Evolutionary conservation across 176 grass and related monocot species (phyloP), one percentile per base, ranked within the genome.

Genomic region (Echinochloa phyllopogon): DNA sequence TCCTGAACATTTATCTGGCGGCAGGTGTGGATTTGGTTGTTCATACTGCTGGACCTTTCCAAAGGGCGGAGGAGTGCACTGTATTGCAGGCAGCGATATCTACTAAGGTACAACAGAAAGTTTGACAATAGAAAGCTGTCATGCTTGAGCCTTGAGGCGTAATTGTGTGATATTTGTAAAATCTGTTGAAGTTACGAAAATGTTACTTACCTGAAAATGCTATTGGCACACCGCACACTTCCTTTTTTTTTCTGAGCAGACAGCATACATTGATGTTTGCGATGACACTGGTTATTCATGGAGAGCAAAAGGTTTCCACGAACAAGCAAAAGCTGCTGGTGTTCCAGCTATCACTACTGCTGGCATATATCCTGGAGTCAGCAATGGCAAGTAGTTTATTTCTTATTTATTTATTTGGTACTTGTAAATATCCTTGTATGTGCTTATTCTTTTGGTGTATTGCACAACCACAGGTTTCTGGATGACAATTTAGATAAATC

Each of bases 281-380:
- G 95, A 95, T 90, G 93, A 93, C 57, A 93, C 41, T 16, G 87
- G 90, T 20, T 98, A 98, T 74, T 76, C 93, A 3, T 88, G 65
- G 79, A 93, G 85, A 92, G 91, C 95, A 9, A 98, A 98, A 87
- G 33, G 79, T 80, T 95, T 90, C 61, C 91, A 98, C 78, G 73
- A 93, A 72, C 76, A 92, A 71, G 95, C 95, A 85, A 69, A 95
- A 92, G 85, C 85, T 83, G 83, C 83, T 14, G 95, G 93, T 18
- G 45, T 98, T 77, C 93, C 95, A 69, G 95, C 93, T 88, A 77
- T 98, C 78, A 98, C 91, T 85, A 95, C 95, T 64, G 91, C 89
- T n/a, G 95, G 95, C 87, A 98, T 98, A 76, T 98, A 95, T 89
- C 93, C 95, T 65, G 95, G 95, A 89, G 89, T 98, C 40, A 98